phyloP scores from a whole-genome alignment of 1,284 basidiomycete species.

The Golubevia sp. region DNA sequence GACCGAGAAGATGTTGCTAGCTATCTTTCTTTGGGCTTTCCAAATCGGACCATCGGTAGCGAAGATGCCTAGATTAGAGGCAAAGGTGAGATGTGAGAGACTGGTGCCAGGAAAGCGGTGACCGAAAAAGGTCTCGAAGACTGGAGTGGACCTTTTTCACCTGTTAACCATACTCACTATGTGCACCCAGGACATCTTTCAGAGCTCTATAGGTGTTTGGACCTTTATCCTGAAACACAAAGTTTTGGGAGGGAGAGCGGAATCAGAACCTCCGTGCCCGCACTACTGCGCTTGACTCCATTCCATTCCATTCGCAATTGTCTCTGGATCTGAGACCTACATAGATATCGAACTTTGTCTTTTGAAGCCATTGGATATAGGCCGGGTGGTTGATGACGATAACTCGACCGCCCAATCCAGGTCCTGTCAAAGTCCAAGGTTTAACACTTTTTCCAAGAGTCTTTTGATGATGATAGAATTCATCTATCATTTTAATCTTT shows the following conservation, averaged over 20 bases:
- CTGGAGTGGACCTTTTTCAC: too few relatives aligned
- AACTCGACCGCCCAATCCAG: constrained; percentile 14
- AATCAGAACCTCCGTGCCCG: too few relatives aligned
- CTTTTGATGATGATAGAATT: neutral
- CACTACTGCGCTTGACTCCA: too few relatives aligned
- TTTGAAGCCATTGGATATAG: constrained; percentile 46
- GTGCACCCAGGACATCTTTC: constrained; percentile 27
- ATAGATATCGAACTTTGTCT: constrained; percentile 49
- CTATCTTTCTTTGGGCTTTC: too few relatives aligned
- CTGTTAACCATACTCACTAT: constrained; percentile 18
- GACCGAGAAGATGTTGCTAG: constrained; percentile 5
- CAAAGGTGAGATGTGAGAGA: neutral
- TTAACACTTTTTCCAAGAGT: neutral
- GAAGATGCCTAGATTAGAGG: too few relatives aligned
- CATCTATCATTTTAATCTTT: neutral
- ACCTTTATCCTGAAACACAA: constrained; percentile 29
- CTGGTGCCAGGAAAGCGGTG: too few relatives aligned
- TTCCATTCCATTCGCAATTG: too few relatives aligned
- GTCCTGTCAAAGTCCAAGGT: neutral
- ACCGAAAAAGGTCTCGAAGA: too few relatives aligned
- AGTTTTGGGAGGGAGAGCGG: too few relatives aligned
- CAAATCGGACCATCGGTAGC: too few relatives aligned
- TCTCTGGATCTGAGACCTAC: neutral
- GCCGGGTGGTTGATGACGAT: constrained; percentile 35
- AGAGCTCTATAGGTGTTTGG: constrained; percentile 21